Evolutionary conservation across 1,284 basidiomycete species (phyloP).

Genomic region (Microbotryomycetes sp.): DNA sequence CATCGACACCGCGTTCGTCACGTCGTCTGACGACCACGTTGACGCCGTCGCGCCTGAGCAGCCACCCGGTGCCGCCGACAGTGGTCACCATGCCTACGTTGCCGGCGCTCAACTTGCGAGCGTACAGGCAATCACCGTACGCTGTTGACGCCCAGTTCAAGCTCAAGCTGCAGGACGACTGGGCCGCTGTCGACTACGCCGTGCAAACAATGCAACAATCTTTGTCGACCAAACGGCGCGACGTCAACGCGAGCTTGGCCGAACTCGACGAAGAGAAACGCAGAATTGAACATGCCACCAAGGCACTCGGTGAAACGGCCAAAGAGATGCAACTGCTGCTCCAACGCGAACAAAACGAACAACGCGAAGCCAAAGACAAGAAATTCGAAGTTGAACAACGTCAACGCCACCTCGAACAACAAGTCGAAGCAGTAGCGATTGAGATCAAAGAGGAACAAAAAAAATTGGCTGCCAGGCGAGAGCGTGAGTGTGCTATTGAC

Average conservation of each 20-base stretch:
- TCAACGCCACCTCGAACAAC: constrained; percentile 32
- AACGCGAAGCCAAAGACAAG: constrained; percentile 26
- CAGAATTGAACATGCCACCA: constrained; percentile 27
- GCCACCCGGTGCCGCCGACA: not conserved
- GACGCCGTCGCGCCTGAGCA: constrained; percentile 57
- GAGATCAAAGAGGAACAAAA: constrained; percentile 33
- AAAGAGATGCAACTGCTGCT: constrained; percentile 26
- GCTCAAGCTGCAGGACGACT: constrained; percentile 16
- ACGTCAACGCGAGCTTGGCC: constrained; percentile 20
- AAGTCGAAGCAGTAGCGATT: constrained; percentile 32
- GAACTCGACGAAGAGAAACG: constrained; percentile 32
- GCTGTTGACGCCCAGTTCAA: constrained; percentile 27
- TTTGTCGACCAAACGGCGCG: constrained; percentile 31
- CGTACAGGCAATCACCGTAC: constrained; percentile 17
- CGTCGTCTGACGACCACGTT: constrained; percentile 60
- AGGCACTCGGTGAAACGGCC: constrained; percentile 31
- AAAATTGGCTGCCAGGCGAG: constrained; percentile 20
- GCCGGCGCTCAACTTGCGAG: constrained; percentile 6
- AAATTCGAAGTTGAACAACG: constrained; percentile 26
- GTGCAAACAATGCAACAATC: constrained; percentile 37
- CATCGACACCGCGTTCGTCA: constrained; percentile 41
- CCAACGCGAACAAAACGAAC: constrained; percentile 24
- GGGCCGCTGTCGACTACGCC: constrained; percentile 24
- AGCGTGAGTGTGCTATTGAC: not conserved
- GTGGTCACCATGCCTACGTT: constrained; percentile 6